phyloP scores from a whole-genome alignment of 2,329 filamentous ascomycete genomes.

The Thielaviopsis musarum region DNA sequence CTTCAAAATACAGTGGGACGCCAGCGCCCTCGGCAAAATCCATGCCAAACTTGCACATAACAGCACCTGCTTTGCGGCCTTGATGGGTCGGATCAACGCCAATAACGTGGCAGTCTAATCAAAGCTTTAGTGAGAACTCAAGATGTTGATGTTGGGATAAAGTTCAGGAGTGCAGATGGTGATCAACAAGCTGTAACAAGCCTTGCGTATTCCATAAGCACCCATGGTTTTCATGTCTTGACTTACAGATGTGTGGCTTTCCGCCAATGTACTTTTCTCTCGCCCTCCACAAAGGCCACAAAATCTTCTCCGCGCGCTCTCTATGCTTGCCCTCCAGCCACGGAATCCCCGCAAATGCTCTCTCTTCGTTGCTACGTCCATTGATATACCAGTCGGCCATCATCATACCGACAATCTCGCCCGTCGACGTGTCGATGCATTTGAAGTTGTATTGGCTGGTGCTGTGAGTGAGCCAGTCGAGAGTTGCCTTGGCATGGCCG shows the following conservation, averaged over 20 bases:
- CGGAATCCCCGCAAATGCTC: slow-evolving; percentile 26
- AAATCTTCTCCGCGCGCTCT: slow-evolving; percentile 26
- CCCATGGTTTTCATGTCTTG: not conserved
- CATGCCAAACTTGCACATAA: slow-evolving; percentile 26
- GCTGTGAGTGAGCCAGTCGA: slow-evolving; percentile 23
- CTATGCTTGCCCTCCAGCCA: slow-evolving; percentile 29
- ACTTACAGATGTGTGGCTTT: slow-evolving; percentile 26
- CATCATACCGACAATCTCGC: slow-evolving; percentile 29
- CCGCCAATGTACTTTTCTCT: slow-evolving; percentile 25
- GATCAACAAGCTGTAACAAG: no score
- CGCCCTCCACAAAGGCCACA: slow-evolving; percentile 25
- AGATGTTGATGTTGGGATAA: not conserved
- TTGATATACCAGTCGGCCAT: slow-evolving; percentile 27
- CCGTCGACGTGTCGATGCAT: slow-evolving; percentile 26
- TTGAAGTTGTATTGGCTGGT: slow-evolving; percentile 30
- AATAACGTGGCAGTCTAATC: slow-evolving; percentile 22
- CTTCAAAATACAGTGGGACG: slow-evolving; percentile 31
- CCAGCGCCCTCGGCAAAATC: slow-evolving; percentile 20
- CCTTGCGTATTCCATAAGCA: no score
- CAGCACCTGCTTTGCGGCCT: slow-evolving; percentile 24
- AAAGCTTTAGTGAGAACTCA: not conserved
- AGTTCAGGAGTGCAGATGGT: no score
- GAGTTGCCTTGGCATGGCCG: slow-evolving; percentile 25
- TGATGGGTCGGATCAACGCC: slow-evolving; percentile 28
- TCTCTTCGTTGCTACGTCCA: slow-evolving; percentile 24